These are phyloP conservation scores for Cucurbitaria berberidis DNA, from an alignment of 2,329 filamentous ascomycete genomes.

Conservation along the genomic window DNA sequence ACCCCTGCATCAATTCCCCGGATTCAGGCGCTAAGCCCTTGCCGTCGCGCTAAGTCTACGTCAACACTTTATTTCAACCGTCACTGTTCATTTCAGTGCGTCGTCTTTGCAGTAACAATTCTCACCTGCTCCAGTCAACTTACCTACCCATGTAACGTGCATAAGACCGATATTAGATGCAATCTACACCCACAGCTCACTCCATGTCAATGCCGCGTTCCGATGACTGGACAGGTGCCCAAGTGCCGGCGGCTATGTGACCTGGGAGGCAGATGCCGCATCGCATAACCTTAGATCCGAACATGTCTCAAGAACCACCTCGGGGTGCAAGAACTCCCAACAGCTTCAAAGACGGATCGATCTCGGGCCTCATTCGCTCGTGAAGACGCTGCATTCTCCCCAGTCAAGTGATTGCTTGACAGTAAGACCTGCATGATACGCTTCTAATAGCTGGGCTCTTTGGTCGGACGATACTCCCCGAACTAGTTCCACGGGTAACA, in stretches of 20 bases:
- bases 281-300: background rate
- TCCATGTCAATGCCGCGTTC: conserved; percentile 11
- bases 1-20: conserved; percentile 19
- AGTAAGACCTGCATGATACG: background rate
- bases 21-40: conserved; percentile 23
- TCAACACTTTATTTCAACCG: conserved; percentile 42
- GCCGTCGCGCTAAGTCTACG: conserved; percentile 31
- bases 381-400: background rate
- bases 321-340: background rate
- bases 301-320: background rate
- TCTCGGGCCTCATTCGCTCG: background rate
- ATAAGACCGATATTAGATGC: conserved; percentile 15
- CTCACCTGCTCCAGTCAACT: conserved; percentile 17
- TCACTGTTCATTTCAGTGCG: conserved; percentile 32
- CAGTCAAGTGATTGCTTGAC: background rate
- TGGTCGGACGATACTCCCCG: background rate
- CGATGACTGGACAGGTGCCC: conserved; percentile 14
- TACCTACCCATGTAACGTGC: conserved; percentile 12
- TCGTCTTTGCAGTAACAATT: conserved; percentile 18
- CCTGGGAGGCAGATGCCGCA: background rate
- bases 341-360: conserved; percentile 3
- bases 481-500: background rate
- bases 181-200: conserved; percentile 28
- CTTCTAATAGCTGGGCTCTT: background rate
- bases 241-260: conserved; percentile 24